Evolutionary conservation across 202 grass and related monocot genomes (phyloP).

Genomic region (Hordeum pubiflorum): DNA sequence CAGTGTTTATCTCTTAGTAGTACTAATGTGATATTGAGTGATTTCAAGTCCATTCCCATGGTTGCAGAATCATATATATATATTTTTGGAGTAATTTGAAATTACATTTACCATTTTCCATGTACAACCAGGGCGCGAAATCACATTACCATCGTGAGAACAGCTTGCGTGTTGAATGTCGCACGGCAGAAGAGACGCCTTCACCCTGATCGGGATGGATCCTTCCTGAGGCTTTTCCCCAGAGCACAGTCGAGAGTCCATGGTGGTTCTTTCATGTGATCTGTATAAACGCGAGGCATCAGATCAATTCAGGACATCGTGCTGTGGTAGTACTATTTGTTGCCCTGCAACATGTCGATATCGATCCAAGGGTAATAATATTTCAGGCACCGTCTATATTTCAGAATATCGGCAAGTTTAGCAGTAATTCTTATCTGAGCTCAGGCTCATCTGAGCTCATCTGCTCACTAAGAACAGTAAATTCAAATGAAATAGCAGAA

Average conservation of each 20-base stretch:
- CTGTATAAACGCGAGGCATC: not conserved
- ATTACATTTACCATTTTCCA: not conserved
- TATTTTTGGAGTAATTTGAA: not conserved
- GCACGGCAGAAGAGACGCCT: slow-evolving; percentile 11
- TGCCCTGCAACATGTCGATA: not conserved
- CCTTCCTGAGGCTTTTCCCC: not conserved
- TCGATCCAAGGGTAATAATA: not conserved
- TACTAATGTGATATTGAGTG: not conserved
- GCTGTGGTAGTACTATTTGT: not conserved
- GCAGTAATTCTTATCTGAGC: too few relatives aligned
- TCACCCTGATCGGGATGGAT: not conserved
- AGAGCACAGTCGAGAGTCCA: not conserved
- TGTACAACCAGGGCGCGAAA: slow-evolving; percentile 59
- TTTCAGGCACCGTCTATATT: too few relatives aligned
- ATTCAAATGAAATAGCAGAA: too few relatives aligned
- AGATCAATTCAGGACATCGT: not conserved
- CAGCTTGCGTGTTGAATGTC: slow-evolving; percentile 55
- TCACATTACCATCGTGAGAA: slow-evolving; percentile 61
- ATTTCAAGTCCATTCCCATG: not conserved
- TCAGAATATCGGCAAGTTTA: too few relatives aligned
- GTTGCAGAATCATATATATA: slow-evolving; percentile 21
- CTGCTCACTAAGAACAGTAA: too few relatives aligned
- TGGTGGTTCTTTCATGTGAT: not conserved
- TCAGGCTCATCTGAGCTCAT: too few relatives aligned
- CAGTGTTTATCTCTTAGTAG: not conserved